Conservation (phyloP, 768 basidiomycete genomes). For the Cubamyces lactineus region DNA sequence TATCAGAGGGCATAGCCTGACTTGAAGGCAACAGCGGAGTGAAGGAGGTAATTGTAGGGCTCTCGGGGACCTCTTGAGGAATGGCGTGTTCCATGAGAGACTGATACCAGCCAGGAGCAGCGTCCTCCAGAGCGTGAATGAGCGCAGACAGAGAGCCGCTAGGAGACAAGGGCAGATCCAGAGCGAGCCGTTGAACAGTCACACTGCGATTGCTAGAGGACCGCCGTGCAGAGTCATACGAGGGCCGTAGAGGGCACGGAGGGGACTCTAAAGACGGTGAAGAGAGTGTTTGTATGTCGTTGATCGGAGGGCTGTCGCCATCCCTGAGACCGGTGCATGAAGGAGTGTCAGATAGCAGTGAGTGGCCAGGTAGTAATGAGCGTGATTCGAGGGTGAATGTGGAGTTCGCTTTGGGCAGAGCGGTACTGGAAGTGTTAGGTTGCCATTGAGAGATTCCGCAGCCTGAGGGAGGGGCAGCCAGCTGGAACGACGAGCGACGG, state of each 20-base stretch:
- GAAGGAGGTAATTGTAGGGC: background rate
- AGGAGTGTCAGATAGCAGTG: background rate
- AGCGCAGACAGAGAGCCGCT: conserved; percentile 18
- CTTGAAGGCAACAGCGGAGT: background rate
- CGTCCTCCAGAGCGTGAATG: conserved; percentile 19
- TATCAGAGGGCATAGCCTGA: background rate
- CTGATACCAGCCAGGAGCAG: conserved; percentile 24
- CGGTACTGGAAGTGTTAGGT: background rate
- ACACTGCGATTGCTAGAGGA: conserved; percentile 10
- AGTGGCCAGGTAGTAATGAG: conserved; percentile 3
- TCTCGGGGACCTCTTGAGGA: background rate
- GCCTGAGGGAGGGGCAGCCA: background rate
- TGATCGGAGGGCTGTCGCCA: background rate
- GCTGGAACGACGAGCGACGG: background rate
- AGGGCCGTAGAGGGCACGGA: background rate
- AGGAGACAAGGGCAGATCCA: conserved; percentile 18
- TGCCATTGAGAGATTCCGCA: too few relatives aligned
- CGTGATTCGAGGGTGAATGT: conserved; percentile 8
- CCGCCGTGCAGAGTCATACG: conserved; percentile 2
- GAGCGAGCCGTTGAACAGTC: conserved; percentile 19
- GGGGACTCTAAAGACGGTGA: background rate
- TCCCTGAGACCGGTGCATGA: background rate
- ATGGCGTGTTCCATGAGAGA: conserved; percentile 22
- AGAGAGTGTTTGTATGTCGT: background rate
- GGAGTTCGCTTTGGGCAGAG: background rate